Conservation (phyloP, 805 yeast species). For the Ascoidea tarda region DNA sequence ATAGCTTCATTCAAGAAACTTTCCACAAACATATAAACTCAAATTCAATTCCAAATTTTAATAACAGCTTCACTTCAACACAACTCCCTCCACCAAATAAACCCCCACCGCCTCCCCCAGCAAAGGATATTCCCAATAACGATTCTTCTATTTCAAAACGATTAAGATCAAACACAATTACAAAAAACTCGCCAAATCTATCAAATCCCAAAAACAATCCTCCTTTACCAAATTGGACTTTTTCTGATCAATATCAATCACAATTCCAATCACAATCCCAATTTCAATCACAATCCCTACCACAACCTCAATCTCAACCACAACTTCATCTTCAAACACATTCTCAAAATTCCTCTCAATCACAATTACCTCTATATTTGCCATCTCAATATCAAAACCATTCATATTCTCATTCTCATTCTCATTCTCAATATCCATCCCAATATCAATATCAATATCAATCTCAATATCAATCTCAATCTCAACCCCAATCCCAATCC, state of each 20-base stretch:
- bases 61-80: background rate
- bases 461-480: no score
- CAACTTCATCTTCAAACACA: no score
- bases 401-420: background rate
- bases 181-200: background rate
- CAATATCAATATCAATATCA: background rate
- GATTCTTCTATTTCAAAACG: background rate
- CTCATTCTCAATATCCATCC: background rate
- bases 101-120: background rate
- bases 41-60: background rate
- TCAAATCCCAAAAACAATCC: background rate
- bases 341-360: background rate
- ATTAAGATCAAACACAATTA: background rate
- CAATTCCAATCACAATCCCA: background rate
- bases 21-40: background rate
- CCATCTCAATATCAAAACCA: background rate
- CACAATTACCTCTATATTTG: background rate
- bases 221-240: background rate
- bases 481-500: background rate
- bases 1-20: background rate
- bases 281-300: background rate
- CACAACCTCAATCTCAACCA: background rate
- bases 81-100: background rate
- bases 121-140: background rate
- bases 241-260: no score